Evolutionary conservation across 2,329 filamentous ascomycete species (phyloP), one percentile per base, ranked within the genome.

Genomic region (Aspergillus sojae): DNA sequence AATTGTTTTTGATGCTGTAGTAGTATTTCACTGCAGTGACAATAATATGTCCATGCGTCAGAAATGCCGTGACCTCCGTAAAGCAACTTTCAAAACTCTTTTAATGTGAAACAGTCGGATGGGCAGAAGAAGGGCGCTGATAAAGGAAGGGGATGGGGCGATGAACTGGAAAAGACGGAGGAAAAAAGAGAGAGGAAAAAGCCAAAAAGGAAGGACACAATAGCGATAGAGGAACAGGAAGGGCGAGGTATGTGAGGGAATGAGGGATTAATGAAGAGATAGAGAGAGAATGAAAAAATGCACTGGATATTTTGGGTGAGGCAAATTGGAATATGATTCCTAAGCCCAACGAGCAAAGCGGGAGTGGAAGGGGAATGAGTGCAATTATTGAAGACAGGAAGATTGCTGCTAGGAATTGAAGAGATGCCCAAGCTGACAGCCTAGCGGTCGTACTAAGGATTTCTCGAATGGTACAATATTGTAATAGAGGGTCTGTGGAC

Each of bases 401-500:
- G 5, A 50, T 19, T 30, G 26, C 26, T 30, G 19, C 26, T 50
- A 26, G 14, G 16, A 19, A 50, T 30, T 19, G 14, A 32, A 32
- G 19, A 52, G 19, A 30, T 28, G 10, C 46, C 46, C 46, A 50
- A 11, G 46, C 26, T 21, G 48, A 32, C 28, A 30, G 48, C 48
- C 28, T 34, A 52, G 48, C 28, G 5, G 7, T 32, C 9, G 16
- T 26, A 11, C 46, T 50, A 14, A 28, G 46, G 46, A 19, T 50
- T 50, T 30, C 16, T 30, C 26, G 14, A 14, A 50, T 11, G 14
- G 48, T 32, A 32, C 48, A n/a, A 52, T 41, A 41, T 21, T 52
- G 28, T 59, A 30, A 46, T 36, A 46, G 23, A 57, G 39, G 45
- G 14, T 34, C 26, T 55, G 62, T 50, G 26, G 56, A 19, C 43